Evolutionary conservation across 2,329 filamentous ascomycete genomes (phyloP).

Genomic region (Eurotiales sp.): DNA sequence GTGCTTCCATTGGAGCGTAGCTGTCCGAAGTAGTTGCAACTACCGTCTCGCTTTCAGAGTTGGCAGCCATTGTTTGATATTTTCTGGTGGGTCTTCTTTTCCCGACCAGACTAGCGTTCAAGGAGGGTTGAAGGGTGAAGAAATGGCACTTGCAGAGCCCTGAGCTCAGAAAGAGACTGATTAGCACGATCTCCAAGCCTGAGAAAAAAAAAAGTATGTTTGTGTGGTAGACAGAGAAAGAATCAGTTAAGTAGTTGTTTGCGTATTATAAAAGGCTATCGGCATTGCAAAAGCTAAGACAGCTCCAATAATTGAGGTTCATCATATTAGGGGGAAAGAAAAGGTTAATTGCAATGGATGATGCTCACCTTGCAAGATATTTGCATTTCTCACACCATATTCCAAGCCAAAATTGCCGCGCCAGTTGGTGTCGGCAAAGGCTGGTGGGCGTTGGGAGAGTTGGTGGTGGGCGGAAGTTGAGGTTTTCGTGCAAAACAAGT

Average conservation of each 20-base stretch:
- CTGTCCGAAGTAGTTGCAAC: constrained; percentile 38
- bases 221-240: constrained; percentile 4
- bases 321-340: constrained; percentile 44
- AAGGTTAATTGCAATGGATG: neutral
- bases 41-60: constrained; percentile 50
- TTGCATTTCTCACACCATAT: constrained; percentile 16
- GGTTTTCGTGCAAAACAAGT: no score
- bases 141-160: constrained; percentile 31
- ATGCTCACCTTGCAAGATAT: constrained; percentile 15
- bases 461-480: neutral
- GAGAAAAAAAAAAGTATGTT: constrained; percentile 16
- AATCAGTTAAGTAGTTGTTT: constrained; percentile 14
- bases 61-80: constrained; percentile 40
- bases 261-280: constrained; percentile 58
- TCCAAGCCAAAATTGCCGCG: constrained; percentile 11
- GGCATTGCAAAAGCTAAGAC: constrained; percentile 61
- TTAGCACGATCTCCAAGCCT: neutral
- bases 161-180: constrained; percentile 17
- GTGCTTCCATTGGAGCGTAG: constrained; percentile 24
- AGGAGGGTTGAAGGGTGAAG: constrained; percentile 32
- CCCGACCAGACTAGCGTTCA: constrained; percentile 23
- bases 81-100: constrained; percentile 12
- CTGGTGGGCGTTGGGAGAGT: neutral
- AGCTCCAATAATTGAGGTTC: constrained; percentile 70
- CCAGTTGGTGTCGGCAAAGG: constrained; percentile 5